Base-by-base conservation (phyloP, 306 rosid species). In the Rosa multiflora region DNA sequence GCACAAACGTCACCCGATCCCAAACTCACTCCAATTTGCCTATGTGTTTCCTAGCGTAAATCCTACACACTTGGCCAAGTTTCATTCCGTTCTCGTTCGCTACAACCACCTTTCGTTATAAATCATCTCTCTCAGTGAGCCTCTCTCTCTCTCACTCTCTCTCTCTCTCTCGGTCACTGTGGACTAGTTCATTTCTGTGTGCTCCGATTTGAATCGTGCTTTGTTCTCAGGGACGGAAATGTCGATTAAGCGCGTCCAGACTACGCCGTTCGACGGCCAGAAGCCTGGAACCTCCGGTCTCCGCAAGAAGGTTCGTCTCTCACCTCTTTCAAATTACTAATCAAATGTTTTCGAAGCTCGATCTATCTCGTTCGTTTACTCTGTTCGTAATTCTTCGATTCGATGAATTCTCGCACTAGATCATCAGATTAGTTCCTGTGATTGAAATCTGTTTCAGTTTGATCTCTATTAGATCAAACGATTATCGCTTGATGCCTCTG, bases 241-340 rank as follows among this genome's bases (percentile, higher is more conserved):
- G 97, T 92, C 87, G 14, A 91, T 96, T 35, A 71, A 91, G 29
- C 89, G 82, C 75, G 79, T 86, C 26, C 74, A 83, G 32, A 89
- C 97, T 9, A 69, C 85, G 82, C 99, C 98, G 18, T 78, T 93
- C 87, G 96, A 93, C 46, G 99, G 96, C 91, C 99, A 96, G 83
- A 96, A 96, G 94, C 99, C 99, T 64, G 99, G 99, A 55, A 96
- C 99, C 79, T 96, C 99, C 67, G 99, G 99, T 75, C 99, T 96
- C 81, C 99, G 99, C 80, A 96, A 96, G 97, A 96, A 96, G 98
- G 99, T 91, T 77, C 39, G 11, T 12, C 14, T 0, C 39, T 0
- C 62, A 0, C 46, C 44, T 6, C 64, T 53, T 73, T 72, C 74
- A 10, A 32, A 37, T 73, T 63, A 42, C 10, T 26, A 48, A 70